These are phyloP conservation scores for Crithidia sp. DNA, from an alignment of 208 protist genomes.

Conservation along the genomic window DNA sequence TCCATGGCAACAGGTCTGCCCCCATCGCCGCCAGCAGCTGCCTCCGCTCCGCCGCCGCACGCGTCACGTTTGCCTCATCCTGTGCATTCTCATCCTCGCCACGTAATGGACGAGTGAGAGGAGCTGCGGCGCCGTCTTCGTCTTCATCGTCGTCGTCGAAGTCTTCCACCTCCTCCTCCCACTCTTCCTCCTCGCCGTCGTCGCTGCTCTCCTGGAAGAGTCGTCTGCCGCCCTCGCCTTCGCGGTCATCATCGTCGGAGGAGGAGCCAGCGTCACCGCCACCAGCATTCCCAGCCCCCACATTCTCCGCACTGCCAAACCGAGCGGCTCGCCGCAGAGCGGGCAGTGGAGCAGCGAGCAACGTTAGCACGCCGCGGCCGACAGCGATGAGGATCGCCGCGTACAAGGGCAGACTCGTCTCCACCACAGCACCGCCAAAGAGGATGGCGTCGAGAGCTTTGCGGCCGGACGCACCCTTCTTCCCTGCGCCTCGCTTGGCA, in stretches of 20 bases:
- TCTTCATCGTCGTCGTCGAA: constrained; percentile 7
- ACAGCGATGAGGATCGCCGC: constrained; percentile 25
- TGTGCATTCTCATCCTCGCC: background rate
- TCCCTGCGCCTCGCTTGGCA: background rate
- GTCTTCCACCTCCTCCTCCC: constrained; percentile 23
- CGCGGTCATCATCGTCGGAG: constrained; percentile 12
- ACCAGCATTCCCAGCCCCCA: no score
- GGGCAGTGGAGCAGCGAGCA: constrained; percentile 10
- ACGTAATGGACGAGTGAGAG: background rate
- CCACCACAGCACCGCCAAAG: constrained; percentile 7
- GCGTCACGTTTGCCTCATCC: no score
- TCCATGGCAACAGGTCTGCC: constrained; percentile 26
- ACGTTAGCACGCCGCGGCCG: constrained; percentile 26
- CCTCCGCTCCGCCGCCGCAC: background rate
- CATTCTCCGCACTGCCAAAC: background rate
- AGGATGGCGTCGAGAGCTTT: constrained; percentile 5
- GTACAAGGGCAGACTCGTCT: constrained; percentile 29
- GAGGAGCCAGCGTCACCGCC: no score
- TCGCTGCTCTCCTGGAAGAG: constrained; percentile 28
- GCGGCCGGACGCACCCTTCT: background rate
- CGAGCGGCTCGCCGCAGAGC: constrained; percentile 8
- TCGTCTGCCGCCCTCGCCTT: constrained; percentile 14
- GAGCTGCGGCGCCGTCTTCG: no score
- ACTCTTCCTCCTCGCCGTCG: constrained; percentile 26
- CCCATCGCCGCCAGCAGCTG: constrained; percentile 17